These are phyloP conservation scores for Bondarzewia mesenterica DNA, from an alignment of 1,284 basidiomycete genomes.

Conservation along the genomic window DNA sequence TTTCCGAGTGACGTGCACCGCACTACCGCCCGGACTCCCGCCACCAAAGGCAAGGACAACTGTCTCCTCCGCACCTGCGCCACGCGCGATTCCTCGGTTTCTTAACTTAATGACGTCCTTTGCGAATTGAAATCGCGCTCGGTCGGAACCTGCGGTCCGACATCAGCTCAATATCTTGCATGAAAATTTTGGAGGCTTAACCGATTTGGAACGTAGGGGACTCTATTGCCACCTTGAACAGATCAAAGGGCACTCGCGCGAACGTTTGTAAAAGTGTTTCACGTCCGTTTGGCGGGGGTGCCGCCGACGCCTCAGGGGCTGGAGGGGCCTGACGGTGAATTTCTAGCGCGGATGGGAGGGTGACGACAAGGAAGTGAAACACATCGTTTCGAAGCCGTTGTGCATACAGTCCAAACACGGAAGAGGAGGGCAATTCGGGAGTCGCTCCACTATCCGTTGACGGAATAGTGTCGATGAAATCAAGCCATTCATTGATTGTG, in stretches of 20 bases:
- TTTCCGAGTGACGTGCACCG: slow-evolving; percentile 81
- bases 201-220: slow-evolving; percentile 72
- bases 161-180: neutral
- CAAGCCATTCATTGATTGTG: slow-evolving; percentile 67
- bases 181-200: slow-evolving; percentile 27
- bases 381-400: slow-evolving; percentile 63
- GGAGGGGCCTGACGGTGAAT: slow-evolving; percentile 15
- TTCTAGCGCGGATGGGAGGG: slow-evolving; percentile 54
- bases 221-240: slow-evolving; percentile 75
- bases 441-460: slow-evolving; percentile 44
- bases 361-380: slow-evolving; percentile 67
- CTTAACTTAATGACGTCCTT: slow-evolving; percentile 80
- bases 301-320: slow-evolving; percentile 9
- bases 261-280: slow-evolving; percentile 65
- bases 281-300: slow-evolving; percentile 38
- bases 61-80: slow-evolving; percentile 65
- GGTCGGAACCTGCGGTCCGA: slow-evolving; percentile 56
- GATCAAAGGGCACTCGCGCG: slow-evolving; percentile 70
- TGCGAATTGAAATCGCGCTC: slow-evolving; percentile 82
- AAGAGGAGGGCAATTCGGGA: slow-evolving; percentile 37
- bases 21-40: slow-evolving; percentile 57
- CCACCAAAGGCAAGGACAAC: slow-evolving; percentile 82
- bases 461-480: slow-evolving; percentile 56
- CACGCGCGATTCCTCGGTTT: slow-evolving; percentile 58
- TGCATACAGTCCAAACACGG: slow-evolving; percentile 67